Evolutionary conservation across 176 grass and related monocot species (phyloP), one percentile per base, ranked within the genome.

Genomic region (Canna indica): DNA sequence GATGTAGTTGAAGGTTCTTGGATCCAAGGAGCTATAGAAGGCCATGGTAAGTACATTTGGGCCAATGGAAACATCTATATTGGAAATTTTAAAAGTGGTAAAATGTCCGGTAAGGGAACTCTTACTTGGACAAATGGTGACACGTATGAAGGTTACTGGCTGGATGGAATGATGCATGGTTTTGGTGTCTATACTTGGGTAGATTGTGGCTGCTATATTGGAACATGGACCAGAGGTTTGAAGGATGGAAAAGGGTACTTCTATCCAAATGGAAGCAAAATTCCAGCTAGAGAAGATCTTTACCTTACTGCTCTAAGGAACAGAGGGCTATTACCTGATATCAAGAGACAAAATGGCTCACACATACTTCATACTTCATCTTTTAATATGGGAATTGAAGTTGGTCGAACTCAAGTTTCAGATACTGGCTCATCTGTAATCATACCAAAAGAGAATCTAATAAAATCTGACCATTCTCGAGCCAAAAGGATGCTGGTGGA

Each of bases 201-300:
- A 61, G 88, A 80, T 42, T 79, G 84, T 18, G 88, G 93, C 26
- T 92, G 78, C 76, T 97, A 92, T 73, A 65, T 92, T 39, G 88
- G 93, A 74, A 92, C 84, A 26, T 97, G 93, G 93, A 97, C 93
- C 41, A 89, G 86, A 61, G 93, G 93, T 64, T 70, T 97, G 64
- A 97, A 97, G 73, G 93, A 97, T 75, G 93, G 88, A 79, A 97
- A 92, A 85, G 93, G 93, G 41, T 81, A 78, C 22, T 92, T 97
- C 66, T 97, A 92, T 69, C 84, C 88, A 10, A 83, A 83, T 36
- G 88, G 93, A 31, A 90, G 88, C 82, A 97, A 75, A 73, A 68
- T 97, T 44, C 88, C 88, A 71, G 88, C 83, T 59, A 81, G 38
- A 31, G 79, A 92, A 35, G 86, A 87, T 70, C 12, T 90, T 11